Base-by-base conservation (phyloP, 2,329 filamentous ascomycete genomes). In the Colletotrichum tanaceti region DNA sequence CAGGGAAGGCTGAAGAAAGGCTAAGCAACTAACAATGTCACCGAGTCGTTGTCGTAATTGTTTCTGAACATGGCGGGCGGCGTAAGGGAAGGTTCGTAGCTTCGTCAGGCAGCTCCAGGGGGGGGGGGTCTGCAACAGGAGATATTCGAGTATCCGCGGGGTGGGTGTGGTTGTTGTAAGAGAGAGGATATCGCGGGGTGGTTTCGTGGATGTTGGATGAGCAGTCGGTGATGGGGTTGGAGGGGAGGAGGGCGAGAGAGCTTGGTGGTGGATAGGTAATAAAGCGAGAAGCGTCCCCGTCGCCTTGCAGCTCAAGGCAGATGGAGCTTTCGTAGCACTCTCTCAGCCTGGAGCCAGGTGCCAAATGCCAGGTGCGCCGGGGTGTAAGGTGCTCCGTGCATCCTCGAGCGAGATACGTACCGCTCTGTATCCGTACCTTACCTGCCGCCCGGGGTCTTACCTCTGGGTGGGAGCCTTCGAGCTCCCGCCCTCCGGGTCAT, bases 41-140 rank as follows among this genome's bases (percentile, higher is more conserved):
- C 94, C 72, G 95, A 97, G 84, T 99, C 96, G 90, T 99, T 99
- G 86, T 99, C 96, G 88, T 99, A 99, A 84, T 98, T 98, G 88
- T 99, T 99, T 84, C 96, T 90, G 86, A 99, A 99, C 96, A 99
- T 98, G 78, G 66, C 66, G 66, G 66, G 66, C 66, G 66, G 66
- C 66, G 62, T 69, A 32, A 57, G 63, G 57, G 54, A 35, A 50
- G 43, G 24, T 50, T 69, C 66, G 66, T 69, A 69, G 66, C 66
- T 69, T 69, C 66, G 66, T 69, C 55, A 69, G 57, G 62, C 62
- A 65, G 62, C 39, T 52, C 16, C 46, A 24, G 28, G 24, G 10
- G 18, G 28, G 28, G 10, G 18, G 18, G 46, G 39, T 32, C 62
- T 39, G 55, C 55, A 52, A 18, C 43, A 50, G 52, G 49, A 14